phyloP scores from a whole-genome alignment of 169 alveolate species.

The Plasmodium yoelii region DNA sequence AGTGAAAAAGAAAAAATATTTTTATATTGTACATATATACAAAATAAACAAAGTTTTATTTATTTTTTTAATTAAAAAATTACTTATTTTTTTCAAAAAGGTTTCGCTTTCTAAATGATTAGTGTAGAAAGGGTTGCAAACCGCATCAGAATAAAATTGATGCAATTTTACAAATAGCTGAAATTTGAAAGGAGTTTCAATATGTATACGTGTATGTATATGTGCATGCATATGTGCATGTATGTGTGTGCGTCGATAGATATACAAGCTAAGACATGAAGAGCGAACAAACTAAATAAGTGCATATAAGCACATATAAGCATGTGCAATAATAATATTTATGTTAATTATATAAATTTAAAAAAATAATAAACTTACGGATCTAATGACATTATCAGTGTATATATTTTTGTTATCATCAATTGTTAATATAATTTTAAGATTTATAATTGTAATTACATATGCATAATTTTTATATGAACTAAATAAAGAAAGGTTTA shows the following conservation, averaged over 20 bases:
- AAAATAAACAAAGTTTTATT: neutral
- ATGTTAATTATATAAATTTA: neutral
- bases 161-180: constrained; percentile 47
- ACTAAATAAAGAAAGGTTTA: constrained; percentile 69
- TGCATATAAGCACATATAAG: too few species aligned
- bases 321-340: neutral
- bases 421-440: constrained; percentile 47
- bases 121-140: constrained; percentile 56
- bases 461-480: constrained; percentile 60
- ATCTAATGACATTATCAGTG: constrained; percentile 39
- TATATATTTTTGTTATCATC: constrained; percentile 54
- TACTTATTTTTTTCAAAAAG: constrained; percentile 55
- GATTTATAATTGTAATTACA: constrained; percentile 26
- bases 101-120: constrained; percentile 28
- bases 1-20: constrained; percentile 17
- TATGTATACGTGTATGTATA: neutral
- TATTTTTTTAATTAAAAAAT: constrained; percentile 21
- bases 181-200: neutral
- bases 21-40: neutral
- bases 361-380: constrained; percentile 8
- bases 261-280: neutral
- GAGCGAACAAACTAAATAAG: neutral
- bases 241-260: neutral
- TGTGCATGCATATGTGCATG: too few species aligned
- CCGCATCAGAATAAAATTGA: constrained; percentile 54